Base-by-base conservation (phyloP, 2,329 filamentous ascomycete genomes). In the Trichoderma gracile region DNA sequence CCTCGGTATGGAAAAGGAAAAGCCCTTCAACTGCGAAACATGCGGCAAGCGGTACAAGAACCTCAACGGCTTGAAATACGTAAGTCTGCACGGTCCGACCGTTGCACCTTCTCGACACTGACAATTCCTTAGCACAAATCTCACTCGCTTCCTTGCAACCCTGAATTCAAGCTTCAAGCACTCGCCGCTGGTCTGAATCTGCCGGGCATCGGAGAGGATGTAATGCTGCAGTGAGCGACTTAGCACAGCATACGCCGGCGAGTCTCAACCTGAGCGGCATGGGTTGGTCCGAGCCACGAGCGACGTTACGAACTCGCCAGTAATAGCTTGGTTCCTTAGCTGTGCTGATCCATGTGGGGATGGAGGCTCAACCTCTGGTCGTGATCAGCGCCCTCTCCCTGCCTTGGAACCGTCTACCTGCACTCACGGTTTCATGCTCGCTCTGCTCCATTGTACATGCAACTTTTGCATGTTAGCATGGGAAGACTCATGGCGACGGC, bases 11-110 rank as follows among this genome's bases (percentile, higher is more conserved):
- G 95, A 99, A 79, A 99, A 98, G 77, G 94, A 98, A 81, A 99
- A 99, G 81, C 95, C 95, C 3, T 98, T 98, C 76, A 93, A 93
- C 74, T 99, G 95, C 77, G 93, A 98, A 69, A 90, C 93, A 12
- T 99, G 95, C 75, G 93, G 94, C 72, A 99, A 99, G 82, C 90
- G 95, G 59, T 99, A 99, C 81, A 99, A 99, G 87, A 99, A 99
- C 74, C 78, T 99, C 67, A 99, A 99, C 78, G 95, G 95, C 7
- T 85, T 99, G 67, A 99, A 99, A 87, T 99, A 99, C 75, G 86
- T 89, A 78, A 78, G 86, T 79, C 27, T 53, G 23, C 9, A 40
- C 10, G 15, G 14, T n/a, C 15, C 17, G 27, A 6, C 5, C 10
- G 1, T 23, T 14, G 15, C n/a, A 7, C 49, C 78, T 7, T 43